phyloP scores from a whole-genome alignment of 208 protist genomes.

The Endotrypanum monterogeii region DNA sequence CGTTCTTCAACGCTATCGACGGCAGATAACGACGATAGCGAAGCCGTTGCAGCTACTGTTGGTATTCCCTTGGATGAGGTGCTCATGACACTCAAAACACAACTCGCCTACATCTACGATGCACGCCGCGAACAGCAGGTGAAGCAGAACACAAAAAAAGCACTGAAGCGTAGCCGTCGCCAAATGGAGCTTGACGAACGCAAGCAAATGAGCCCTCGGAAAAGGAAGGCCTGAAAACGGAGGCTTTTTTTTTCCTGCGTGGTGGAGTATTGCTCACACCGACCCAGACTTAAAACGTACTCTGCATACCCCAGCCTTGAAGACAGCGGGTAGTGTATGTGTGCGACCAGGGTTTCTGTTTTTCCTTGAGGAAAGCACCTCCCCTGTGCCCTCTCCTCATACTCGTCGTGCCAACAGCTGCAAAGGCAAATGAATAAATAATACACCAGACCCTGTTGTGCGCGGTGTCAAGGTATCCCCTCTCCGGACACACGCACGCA shows the following conservation, averaged over 20 bases:
- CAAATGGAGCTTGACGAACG: constrained; percentile 37
- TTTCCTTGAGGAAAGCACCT: not conserved
- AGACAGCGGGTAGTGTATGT: no score
- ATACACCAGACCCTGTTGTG: no score
- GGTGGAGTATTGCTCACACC: not conserved
- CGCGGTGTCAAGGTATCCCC: no score
- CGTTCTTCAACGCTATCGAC: not conserved
- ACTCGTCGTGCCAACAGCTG: not conserved
- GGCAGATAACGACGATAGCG: not conserved
- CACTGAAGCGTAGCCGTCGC: constrained; percentile 39
- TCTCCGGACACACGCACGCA: no score
- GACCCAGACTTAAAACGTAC: no score
- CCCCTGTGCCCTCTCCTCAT: not conserved
- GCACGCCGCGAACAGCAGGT: constrained; percentile 34
- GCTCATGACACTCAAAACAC: constrained; percentile 36
- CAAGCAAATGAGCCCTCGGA: constrained; percentile 5
- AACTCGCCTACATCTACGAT: constrained; percentile 31
- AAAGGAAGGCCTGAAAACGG: not conserved
- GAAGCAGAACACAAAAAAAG: constrained; percentile 35
- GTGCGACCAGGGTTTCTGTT: not conserved
- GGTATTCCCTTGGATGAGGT: constrained; percentile 31
- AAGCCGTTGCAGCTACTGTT: not conserved
- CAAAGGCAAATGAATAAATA: not conserved
- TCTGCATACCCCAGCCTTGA: no score
- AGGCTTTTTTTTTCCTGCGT: constrained; percentile 3